phyloP scores from a whole-genome alignment of 2,329 filamentous ascomycete genomes.

The Seiridium cupressi region DNA sequence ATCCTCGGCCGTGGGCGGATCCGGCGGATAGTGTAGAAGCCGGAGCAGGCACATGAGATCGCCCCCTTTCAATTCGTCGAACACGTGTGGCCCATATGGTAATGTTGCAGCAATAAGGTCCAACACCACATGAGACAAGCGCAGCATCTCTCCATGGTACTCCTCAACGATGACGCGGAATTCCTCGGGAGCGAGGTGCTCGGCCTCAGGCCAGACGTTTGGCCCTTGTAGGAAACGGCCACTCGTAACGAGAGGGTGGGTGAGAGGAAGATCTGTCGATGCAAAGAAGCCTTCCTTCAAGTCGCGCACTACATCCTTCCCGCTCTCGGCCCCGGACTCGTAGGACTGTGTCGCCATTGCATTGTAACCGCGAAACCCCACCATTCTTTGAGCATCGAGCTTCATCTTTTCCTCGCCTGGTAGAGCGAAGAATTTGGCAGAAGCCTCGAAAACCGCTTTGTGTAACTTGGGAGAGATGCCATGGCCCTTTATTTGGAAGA shows the following conservation, averaged over 20 bases:
- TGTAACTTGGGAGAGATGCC: background rate
- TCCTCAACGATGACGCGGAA: background rate
- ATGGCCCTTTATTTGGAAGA: conserved; percentile 3
- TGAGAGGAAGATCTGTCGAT: background rate
- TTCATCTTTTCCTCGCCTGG: background rate
- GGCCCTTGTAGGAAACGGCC: background rate
- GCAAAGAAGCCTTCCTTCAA: background rate
- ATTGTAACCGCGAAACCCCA: background rate
- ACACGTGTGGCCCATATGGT: background rate
- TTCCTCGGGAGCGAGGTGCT: background rate
- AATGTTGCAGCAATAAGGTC: background rate
- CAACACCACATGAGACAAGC: background rate
- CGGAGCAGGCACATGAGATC: background rate
- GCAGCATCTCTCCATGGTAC: background rate
- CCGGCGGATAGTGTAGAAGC: conserved; percentile 1
- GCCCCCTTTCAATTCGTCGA: background rate
- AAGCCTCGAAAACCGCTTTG: background rate
- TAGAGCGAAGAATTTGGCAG: background rate
- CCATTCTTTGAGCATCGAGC: background rate
- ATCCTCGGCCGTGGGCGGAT: background rate
- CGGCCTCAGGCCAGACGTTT: background rate
- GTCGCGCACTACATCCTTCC: background rate
- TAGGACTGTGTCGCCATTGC: background rate
- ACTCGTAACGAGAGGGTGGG: background rate
- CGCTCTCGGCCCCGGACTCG: background rate